Conservation (phyloP, 768 basidiomycete species). For the Russula olivacea region DNA sequence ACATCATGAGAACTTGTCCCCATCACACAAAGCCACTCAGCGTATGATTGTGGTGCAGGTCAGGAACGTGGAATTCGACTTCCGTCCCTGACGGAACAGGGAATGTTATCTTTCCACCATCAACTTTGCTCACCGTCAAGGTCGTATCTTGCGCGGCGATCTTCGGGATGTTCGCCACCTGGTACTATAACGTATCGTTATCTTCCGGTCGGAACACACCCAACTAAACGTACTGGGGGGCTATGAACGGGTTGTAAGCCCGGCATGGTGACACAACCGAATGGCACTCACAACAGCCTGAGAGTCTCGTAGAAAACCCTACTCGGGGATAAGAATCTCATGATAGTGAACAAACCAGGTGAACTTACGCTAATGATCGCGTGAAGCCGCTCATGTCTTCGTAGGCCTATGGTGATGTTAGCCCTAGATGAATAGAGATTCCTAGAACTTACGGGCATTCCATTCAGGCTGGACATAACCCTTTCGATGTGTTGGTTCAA, state of each 20-base stretch:
- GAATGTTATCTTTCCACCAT: slow-evolving; percentile 37
- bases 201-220: background rate
- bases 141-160: slow-evolving; percentile 41
- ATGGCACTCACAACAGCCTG: slow-evolving; percentile 34
- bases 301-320: slow-evolving; percentile 49
- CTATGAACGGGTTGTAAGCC: background rate
- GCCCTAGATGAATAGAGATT: background rate
- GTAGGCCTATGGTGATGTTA: slow-evolving; percentile 21
- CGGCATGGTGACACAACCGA: background rate
- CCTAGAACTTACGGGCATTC: slow-evolving; percentile 7
- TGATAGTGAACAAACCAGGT: background rate
- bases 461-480: slow-evolving; percentile 31
- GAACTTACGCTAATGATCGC: slow-evolving; percentile 23
- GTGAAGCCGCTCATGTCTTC: slow-evolving; percentile 26
- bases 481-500: slow-evolving; percentile 34
- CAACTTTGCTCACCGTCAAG: slow-evolving; percentile 31
- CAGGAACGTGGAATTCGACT: slow-evolving; percentile 36
- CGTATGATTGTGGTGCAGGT: slow-evolving; percentile 48
- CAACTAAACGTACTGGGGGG: slow-evolving; percentile 8
- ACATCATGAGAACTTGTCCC: background rate
- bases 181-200: slow-evolving; percentile 25
- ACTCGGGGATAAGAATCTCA: background rate
- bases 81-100: slow-evolving; percentile 40
- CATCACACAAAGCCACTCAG: background rate
- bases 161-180: slow-evolving; percentile 44